Percentiles rank a stretch among this genome's conserved stretches.
Evolutionary conservation across 225 moss, liverwort and hornwort genomes (phyloP).

Genomic region (Climacium dendroides): DNA sequence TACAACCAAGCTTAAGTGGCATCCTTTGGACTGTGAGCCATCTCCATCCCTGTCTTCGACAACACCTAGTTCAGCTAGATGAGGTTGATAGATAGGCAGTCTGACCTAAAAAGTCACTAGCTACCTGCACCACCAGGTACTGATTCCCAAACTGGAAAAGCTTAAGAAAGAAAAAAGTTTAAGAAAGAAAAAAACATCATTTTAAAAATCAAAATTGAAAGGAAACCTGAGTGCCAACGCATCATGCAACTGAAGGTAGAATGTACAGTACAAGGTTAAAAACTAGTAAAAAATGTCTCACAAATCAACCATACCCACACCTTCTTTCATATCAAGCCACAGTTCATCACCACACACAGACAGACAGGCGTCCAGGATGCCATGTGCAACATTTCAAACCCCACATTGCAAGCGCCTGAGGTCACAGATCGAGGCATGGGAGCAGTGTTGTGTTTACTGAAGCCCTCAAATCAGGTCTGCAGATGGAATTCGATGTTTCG

Average conservation of each 20-base stretch:
- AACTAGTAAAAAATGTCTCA: background rate
- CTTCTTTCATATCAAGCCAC: background rate
- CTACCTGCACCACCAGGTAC: background rate
- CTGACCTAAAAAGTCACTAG: background rate
- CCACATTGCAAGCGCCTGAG: background rate
- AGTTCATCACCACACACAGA: background rate
- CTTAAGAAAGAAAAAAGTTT: background rate
- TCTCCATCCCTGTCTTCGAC: background rate
- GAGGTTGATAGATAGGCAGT: constrained; percentile 11
- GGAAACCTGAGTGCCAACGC: background rate
- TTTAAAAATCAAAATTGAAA: too few relatives aligned
- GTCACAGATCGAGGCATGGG: too few relatives aligned
- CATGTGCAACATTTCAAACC: background rate
- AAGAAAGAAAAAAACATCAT: background rate
- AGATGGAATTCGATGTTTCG: background rate
- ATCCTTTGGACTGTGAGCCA: background rate
- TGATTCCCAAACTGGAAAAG: background rate
- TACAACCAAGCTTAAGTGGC: background rate
- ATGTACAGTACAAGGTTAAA: background rate
- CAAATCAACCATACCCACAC: background rate
- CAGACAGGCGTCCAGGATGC: background rate
- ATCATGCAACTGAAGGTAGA: background rate
- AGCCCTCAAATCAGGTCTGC: background rate
- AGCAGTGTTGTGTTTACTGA: background rate
- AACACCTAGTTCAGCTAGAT: constrained; percentile 8